Evolutionary conservation across 192 early-diverging fungal genomes (phyloP), one percentile per base, ranked within the genome.

Genomic region (Backusella mclennaniae): DNA sequence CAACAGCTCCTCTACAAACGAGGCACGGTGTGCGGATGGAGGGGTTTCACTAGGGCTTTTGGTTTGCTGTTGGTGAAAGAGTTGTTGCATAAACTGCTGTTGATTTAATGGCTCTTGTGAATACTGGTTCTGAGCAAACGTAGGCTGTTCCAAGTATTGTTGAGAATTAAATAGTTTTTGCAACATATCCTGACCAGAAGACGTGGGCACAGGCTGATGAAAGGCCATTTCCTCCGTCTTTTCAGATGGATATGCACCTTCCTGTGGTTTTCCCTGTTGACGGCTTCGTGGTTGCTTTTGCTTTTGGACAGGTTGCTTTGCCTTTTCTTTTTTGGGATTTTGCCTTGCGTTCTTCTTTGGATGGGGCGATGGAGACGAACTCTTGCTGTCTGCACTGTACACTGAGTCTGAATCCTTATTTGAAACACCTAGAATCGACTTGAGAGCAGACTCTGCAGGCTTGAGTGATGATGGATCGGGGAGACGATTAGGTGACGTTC

Each of bases 1-100:
- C 73, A 73, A 59, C 15, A 73, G 12, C 36, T 66, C 73, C 26
- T 73, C 73, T 38, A 73, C 52, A 63, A 66, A 63, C 1, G 73
- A 73, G 11, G 73, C 73, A 11, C 52, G 49, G n/a, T 73, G 73
- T 3, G 36, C 52, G 39, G 73, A 26, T 17, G n/a, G 49, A 59
- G 35, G 35, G 8, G 53, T 53, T 21, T 41, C 52, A 26, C 7
- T 29, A 3, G 46, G 52, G 5, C 21, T 35, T 23, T 26, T 38
- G 1, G 26, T 15, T 26, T 52, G 49, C 19, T 72, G 26, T 35
- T 72, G 71, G 19, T 8, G 4, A 35, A 49, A 46, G 31, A 46
- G 29, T 21, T 73, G 71, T 8, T 31, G 26, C 23, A 26, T 23
- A n/a, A 49, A 33, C 35, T 46, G 41, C 14, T 73, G 70, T 17